Base-by-base conservation (phyloP, 148 eudicot genomes). In the Cornus kousa region DNA sequence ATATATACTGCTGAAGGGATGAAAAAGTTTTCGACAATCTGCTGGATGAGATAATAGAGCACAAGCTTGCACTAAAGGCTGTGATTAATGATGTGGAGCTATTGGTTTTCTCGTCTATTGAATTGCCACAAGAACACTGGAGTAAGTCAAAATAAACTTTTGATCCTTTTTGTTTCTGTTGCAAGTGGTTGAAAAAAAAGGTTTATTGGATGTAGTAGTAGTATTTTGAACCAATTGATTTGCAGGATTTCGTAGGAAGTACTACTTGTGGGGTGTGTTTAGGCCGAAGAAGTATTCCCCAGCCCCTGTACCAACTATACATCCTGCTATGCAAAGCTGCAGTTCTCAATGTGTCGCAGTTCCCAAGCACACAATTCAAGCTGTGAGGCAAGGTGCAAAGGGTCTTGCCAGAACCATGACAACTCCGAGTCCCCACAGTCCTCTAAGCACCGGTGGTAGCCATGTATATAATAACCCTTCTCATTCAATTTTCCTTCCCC, bases 221-320 rank as follows among this genome's bases (percentile, higher is more conserved):
- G 35, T 81, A 19, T 14, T 17, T 74, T 16, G 24, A 23, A 48
- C 62, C 69, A 28, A 39, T 77, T 32, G 28, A 40, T 55, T 75
- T 76, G n/a, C 80, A 84, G 86, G 86, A 77, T 70, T 77, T 20
- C 76, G 67, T 23, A 73, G 76, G 68, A 84, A 84, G 72, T 80
- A 80, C 67, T 84, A 77, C 55, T 67, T 80, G 14, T 84, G 86
- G 86, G 83, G 81, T 37, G 81, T 77, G 16, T 84, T 84, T 68
- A 77, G 59, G 79, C 68, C 4, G 50, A 76, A 60, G 50, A 74
- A 37, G 35, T 60, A 28, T 73, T 37, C 48, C 5, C 9, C 72
- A 33, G n/a, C 39, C 22, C 20, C 55, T 5, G 24, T 43, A 74
- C 71, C 78, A 39, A 80, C 68, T 23, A 5, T 43, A 33, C 65